phyloP scores from a whole-genome alignment of 139 green algal species.

The Marvania coccoides region DNA sequence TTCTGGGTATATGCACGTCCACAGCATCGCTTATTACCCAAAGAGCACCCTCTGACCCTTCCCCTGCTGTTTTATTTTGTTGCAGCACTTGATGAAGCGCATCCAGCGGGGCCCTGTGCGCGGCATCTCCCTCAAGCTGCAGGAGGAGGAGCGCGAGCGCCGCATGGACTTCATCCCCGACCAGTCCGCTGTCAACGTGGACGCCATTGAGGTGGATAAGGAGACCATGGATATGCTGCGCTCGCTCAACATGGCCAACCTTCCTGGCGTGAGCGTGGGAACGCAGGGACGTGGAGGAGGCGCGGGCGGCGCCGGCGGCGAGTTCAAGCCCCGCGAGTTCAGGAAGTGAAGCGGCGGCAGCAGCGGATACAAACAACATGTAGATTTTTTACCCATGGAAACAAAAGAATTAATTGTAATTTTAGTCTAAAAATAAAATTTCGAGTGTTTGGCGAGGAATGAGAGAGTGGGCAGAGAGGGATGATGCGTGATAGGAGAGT shows the following conservation, averaged over 20 bases:
- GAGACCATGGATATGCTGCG: constrained; percentile 97
- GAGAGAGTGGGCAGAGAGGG: too few relatives aligned
- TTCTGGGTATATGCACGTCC: neutral
- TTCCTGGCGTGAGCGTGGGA: constrained; percentile 63
- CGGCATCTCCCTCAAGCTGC: constrained; percentile 99
- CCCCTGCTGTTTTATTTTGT: neutral
- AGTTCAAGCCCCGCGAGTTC: neutral
- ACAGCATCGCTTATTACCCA: too few relatives aligned
- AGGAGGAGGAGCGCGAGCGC: constrained; percentile 99
- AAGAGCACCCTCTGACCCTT: too few relatives aligned
- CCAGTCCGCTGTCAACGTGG: constrained; percentile 88
- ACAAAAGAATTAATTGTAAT: too few relatives aligned
- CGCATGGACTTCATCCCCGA: constrained; percentile 99
- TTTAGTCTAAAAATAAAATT: too few relatives aligned
- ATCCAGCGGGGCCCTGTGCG: constrained; percentile 97
- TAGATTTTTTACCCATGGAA: too few relatives aligned
- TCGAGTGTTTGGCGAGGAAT: too few relatives aligned
- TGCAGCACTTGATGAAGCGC: constrained; percentile 99
- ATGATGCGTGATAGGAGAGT: too few relatives aligned
- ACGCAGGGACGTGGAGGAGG: neutral
- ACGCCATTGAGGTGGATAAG: constrained; percentile 95
- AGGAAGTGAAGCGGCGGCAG: neutral
- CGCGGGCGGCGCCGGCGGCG: neutral
- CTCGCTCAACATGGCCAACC: constrained; percentile 81
- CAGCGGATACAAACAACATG: too few relatives aligned